Conservation (phyloP, 306 rosid species). For the Hippophae gyantsensis region DNA sequence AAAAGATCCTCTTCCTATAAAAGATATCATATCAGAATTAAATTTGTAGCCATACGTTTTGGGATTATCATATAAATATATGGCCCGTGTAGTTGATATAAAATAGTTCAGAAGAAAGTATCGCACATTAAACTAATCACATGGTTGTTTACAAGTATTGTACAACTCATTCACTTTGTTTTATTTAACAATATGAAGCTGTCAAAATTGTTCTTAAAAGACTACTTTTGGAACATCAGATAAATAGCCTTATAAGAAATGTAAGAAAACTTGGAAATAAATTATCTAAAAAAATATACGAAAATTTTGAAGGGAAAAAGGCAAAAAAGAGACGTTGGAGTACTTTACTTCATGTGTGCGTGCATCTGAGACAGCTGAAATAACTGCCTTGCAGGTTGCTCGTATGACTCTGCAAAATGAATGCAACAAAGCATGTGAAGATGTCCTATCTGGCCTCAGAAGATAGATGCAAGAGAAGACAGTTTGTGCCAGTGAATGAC, state of each 20-base stretch:
- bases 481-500: slow-evolving; percentile 95
- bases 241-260: background rate
- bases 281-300: background rate
- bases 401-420: slow-evolving; percentile 73
- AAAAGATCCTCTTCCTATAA: slow-evolving; percentile 93
- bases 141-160: background rate
- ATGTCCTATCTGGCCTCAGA: slow-evolving; percentile 75
- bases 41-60: background rate
- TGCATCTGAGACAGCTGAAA: slow-evolving; percentile 75
- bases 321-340: slow-evolving; percentile 43
- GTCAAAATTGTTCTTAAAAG: too few relatives aligned
- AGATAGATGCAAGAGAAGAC: slow-evolving; percentile 96
- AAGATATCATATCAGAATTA: slow-evolving; percentile 16
- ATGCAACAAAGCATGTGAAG: slow-evolving; percentile 71
- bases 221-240: background rate
- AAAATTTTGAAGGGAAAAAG: slow-evolving; percentile 5
- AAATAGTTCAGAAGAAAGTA: background rate
- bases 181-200: background rate
- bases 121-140: background rate
- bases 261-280: background rate
- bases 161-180: background rate
- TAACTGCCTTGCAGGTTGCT: slow-evolving; percentile 78
- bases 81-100: background rate
- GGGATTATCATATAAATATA: background rate
- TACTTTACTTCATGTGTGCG: slow-evolving; percentile 99